Base-by-base conservation (phyloP, 2,329 filamentous ascomycete species). In the Pyrenochaeta sp. region DNA sequence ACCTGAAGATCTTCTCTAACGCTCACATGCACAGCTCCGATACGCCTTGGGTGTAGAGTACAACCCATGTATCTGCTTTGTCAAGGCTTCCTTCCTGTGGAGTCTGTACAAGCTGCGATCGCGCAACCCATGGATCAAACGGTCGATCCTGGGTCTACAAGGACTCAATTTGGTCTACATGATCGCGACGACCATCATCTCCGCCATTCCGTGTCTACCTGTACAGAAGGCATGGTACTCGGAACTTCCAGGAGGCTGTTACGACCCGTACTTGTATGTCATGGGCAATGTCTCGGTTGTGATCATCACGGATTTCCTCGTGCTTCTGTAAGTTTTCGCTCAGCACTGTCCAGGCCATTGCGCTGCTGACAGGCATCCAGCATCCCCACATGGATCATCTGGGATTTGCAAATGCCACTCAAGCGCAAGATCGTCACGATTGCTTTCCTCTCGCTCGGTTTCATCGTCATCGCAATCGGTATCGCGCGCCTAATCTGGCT, bases 311-410 rank as follows among this genome's bases (percentile, higher is more conserved):
- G 64, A 65, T 48, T 50, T 58, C 9, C 54, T 67, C 19, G 65
- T 66, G 7, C 50, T 67, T 7, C 28, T 65, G 42, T 50, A 42
- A 46, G 54, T 39, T 10, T 15, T 12, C 27, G 10, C 19, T 34
- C n/a, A 32, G 2, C 34, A 42, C 28, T 15, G 24, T 12, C 13
- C 7, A 27, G 15, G 28, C 28, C 10, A 13, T 7, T 19, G 2
- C 22, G n/a, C n/a, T 19, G 32, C 50, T 53, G 30, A 54, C 22
- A 15, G n/a, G 3, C 27, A 44, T n/a, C 10, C 43, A 60, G 57
- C 5, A 70, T 70, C 52, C 67, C 67, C 6, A 65, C 67, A 0
- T 68, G 65, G 67, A 70, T 70, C 3, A 65, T 70, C 13, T 68
- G 61, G 58, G 67, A 66, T 27, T 43, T 70, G 8, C 62, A 66